Percentiles rank a stretch among this genome's conserved stretches.
These are phyloP conservation scores for Cyathus striatus DNA, from an alignment of 768 basidiomycete species.

Conservation along the genomic window DNA sequence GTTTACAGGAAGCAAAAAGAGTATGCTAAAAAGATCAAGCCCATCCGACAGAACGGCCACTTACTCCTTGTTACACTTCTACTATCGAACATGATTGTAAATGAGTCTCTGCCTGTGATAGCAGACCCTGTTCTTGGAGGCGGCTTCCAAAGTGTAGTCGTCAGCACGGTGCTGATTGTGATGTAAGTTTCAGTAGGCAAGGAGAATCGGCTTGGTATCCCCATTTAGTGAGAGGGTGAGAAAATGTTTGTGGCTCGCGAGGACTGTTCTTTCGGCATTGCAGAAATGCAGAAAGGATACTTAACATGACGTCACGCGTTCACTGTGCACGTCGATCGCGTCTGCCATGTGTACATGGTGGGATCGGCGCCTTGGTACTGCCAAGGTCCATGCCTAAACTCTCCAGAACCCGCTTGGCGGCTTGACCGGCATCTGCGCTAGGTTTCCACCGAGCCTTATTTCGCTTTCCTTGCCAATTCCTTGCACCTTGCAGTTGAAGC, in stretches of 20 bases:
- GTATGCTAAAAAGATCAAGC: conserved; percentile 82
- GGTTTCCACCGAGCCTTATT: not conserved
- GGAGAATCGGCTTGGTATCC: too few relatives aligned
- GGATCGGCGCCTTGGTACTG: not conserved
- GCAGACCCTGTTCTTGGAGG: conserved; percentile 77
- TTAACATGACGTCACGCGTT: conserved; percentile 28
- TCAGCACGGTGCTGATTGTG: conserved; percentile 81
- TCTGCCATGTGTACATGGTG: not conserved
- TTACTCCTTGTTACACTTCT: conserved; percentile 78
- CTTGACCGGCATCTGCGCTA: not conserved
- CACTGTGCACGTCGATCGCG: conserved; percentile 4
- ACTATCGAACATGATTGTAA: conserved; percentile 88
- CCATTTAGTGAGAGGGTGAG: too few relatives aligned
- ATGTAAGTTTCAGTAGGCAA: conserved; percentile 59
- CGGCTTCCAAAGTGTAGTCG: conserved; percentile 70
- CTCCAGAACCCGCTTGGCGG: not conserved
- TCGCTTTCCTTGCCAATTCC: conserved; percentile 1
- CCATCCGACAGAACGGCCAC: conserved; percentile 81
- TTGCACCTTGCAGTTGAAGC: not conserved
- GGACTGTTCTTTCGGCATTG: too few relatives aligned
- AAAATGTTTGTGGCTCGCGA: too few relatives aligned
- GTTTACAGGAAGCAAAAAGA: conserved; percentile 63
- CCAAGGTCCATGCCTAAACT: not conserved
- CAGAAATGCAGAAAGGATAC: too few relatives aligned
- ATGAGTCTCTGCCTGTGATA: conserved; percentile 84